Evolutionary conservation across 179 eudicot species (phyloP).

Genomic region (Beta corolliflora): DNA sequence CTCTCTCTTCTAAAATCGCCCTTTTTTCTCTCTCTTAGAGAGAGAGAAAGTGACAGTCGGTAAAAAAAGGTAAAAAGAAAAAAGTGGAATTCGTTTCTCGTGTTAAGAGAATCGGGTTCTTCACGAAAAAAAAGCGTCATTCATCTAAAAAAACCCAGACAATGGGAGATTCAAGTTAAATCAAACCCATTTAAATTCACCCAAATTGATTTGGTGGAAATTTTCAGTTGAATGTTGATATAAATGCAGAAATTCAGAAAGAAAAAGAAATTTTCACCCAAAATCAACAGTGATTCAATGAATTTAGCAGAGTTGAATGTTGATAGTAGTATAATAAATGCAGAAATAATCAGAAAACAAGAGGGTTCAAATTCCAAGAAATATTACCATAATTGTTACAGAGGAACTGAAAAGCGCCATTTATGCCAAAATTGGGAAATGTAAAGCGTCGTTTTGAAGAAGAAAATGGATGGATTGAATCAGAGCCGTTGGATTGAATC

Average conservation of each 20-base stretch:
- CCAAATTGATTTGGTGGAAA: no score
- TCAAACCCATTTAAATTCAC: no score
- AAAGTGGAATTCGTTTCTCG: constrained; percentile 28
- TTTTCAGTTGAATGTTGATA: no score
- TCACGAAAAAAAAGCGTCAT: constrained; percentile 21
- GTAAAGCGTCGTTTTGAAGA: neutral
- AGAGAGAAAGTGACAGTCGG: no score
- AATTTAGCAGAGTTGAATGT: no score
- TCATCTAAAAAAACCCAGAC: no score
- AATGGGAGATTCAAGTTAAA: no score
- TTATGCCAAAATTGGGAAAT: neutral
- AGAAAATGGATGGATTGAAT: no score
- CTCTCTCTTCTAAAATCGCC: neutral
- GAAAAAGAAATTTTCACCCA: neutral
- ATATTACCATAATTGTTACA: neutral
- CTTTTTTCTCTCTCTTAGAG: neutral
- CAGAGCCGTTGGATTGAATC: neutral
- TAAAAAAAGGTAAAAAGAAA: neutral
- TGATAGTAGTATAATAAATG: no score
- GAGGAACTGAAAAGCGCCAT: neutral
- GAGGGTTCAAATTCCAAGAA: neutral
- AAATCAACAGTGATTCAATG: no score
- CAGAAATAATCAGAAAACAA: no score
- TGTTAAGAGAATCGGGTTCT: constrained; percentile 30
- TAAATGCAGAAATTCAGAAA: neutral